Conservation (phyloP, 2,329 filamentous ascomycete species). For the Neocucurbitaria cava region DNA sequence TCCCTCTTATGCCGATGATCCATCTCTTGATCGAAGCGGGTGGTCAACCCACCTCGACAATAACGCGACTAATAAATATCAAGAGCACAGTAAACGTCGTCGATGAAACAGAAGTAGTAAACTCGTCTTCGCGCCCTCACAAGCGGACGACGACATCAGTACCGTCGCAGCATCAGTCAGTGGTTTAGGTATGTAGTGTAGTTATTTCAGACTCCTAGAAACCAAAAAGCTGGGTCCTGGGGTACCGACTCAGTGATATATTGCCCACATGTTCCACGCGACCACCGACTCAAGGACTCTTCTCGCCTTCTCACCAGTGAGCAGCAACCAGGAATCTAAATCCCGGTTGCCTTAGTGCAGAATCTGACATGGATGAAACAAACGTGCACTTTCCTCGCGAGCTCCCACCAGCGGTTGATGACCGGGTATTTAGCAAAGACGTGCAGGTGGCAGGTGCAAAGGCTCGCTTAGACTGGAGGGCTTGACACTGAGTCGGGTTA, state of each 20-base stretch:
- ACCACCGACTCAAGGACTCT: constrained; percentile 2
- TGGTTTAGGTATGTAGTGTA: too few species aligned
- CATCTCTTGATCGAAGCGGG: constrained; percentile 10
- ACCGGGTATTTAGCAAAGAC: constrained; percentile 19
- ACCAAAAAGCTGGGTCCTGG: not conserved
- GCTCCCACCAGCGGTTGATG: constrained; percentile 12
- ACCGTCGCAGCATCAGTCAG: constrained; percentile 2
- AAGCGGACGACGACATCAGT: constrained; percentile 4
- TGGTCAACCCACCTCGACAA: not conserved
- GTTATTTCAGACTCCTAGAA: too few species aligned
- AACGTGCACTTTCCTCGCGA: not conserved
- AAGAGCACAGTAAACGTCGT: not conserved
- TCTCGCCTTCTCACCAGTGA: not conserved
- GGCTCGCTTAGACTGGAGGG: constrained; percentile 1
- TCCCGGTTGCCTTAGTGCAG: constrained; percentile 9
- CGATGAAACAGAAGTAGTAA: constrained; percentile 1
- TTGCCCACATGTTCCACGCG: constrained; percentile 8
- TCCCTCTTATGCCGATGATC: constrained; percentile 18
- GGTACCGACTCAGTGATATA: constrained; percentile 10
- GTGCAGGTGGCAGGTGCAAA: too few species aligned
- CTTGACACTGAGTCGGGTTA: not conserved
- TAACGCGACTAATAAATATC: not conserved
- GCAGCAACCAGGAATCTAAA: not conserved
- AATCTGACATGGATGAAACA: not conserved
- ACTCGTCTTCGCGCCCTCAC: constrained; percentile 6